Conservation (phyloP, 2,329 filamentous ascomycete species). For the Pyricularia grisea region DNA sequence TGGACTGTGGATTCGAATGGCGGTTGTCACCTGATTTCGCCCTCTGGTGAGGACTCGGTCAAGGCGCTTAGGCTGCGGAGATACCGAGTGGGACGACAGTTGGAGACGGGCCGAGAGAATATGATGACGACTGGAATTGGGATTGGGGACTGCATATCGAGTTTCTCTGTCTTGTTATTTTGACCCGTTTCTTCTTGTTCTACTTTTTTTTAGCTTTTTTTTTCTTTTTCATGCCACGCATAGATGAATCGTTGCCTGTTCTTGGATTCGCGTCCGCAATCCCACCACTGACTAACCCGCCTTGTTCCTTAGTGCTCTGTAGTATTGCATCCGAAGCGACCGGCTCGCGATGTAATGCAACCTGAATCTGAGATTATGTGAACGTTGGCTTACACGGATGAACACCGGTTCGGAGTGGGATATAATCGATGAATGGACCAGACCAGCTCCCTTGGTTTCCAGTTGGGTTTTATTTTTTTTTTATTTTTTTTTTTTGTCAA, state of each 20-base stretch:
- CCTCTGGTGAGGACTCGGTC: background rate
- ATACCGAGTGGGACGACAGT: background rate
- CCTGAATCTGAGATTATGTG: background rate
- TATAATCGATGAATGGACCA: no score
- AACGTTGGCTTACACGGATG: no score
- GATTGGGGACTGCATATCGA: background rate
- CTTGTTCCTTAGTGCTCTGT: background rate
- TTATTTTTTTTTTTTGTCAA: no score
- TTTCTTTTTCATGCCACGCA: constrained; percentile 5
- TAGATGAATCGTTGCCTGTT: constrained; percentile 5
- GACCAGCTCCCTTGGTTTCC: no score
- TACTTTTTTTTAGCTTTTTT: constrained; percentile 4
- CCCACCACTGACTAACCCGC: background rate
- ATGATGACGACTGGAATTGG: constrained; percentile 1
- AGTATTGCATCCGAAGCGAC: background rate
- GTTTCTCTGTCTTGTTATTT: background rate
- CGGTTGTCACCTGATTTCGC: background rate
- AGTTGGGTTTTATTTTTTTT: no score
- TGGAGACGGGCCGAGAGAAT: background rate
- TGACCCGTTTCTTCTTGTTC: background rate
- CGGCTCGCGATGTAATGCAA: background rate
- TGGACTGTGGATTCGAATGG: background rate
- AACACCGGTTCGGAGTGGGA: no score
- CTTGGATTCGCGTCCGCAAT: background rate
- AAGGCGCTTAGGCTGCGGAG: background rate